Base-by-base conservation (phyloP, 768 basidiomycete species). In the Termitomyces bulborhizus region DNA sequence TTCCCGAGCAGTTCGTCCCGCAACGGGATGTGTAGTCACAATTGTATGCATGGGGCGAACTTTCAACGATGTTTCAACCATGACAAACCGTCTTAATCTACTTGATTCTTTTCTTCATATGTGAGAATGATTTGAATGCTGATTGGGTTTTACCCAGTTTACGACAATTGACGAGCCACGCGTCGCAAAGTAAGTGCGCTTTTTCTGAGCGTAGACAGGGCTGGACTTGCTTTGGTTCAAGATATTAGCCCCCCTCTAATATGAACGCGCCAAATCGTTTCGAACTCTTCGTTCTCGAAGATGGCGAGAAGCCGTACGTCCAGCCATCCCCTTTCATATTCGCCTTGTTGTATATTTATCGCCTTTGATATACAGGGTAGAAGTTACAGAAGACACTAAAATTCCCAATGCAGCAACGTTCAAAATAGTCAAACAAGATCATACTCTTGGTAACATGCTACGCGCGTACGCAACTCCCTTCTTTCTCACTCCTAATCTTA, bases 221-320 rank as follows among this genome's bases (percentile, higher is more conserved):
- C 36, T 39, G 16, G 39, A 27, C 6, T 26, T 9, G 32, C 11
- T 26, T n/a, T 36, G 8, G 9, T n/a, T n/a, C 26, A 50, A 36
- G 37, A 39, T 27, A 39, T 6, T 18, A 27, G 12, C 1, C 40
- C 7, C 39, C 39, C 40, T 39, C 21, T 15, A 40, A 31, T 46
- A 92, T 97, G 89, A 99, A 99, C 74, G 93, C 93, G 45, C 94
- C 93, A n/a, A 85, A 86, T 68, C 84, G 96, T 61, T 90, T 86
- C 66, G 94, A 97, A 46, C 52, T 58, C 18, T 61, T 37, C 40
- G 88, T 96, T 46, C 80, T 98, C 46, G 91, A 93, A 18, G 94
- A 98, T 63, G 91, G 88, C 66, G 95, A 99, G 76, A 89, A 88
- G 75, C 75, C 85, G 95, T 98, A 77, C 77, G 93, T 86, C 51